Evolutionary conservation across 2,329 filamentous ascomycete genomes (phyloP), one percentile per base, ranked within the genome.

Genomic region (Curvularia eragrostidis): DNA sequence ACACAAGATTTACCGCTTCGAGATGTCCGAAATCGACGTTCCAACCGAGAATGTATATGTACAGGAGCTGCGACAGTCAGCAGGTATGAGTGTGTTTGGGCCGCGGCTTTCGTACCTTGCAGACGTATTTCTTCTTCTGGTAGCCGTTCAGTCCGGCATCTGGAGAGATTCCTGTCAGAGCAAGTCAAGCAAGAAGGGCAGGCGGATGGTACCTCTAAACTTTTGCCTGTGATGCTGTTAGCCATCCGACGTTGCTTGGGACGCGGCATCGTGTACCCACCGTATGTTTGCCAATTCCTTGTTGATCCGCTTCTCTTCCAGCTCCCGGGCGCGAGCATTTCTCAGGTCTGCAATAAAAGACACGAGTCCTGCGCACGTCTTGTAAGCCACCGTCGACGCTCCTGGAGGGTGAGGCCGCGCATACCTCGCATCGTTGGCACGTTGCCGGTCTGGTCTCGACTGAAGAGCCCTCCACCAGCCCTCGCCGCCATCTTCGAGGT

Each of bases 101-200:
- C 18, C 21, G 30, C 32, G 28, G 52, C 8, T 12, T 26, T 28
- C 15, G 23, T 80, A 87, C 85, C 83, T 99, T 99, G 91, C 95
- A 99, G 67, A 99, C 95, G 77, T 99, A 99, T 90, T 99, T 99
- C 86, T 99, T 99, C 84, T 96, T 97, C 83, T 97, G 93, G 76
- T 99, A 99, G 66, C 95, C 96, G 75, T 90, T 97, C 57, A 99
- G 82, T 74, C 85, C 95, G 64, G 93, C 93, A 77, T 95, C 91
- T 88, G 52, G 44, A 48, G 43, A 60, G 12, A 24, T 12, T 51
- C 34, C n/a, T 46, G 61, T 70, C 50, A 72, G 62, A 51, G 15
- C 36, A 56, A 38, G 38, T 54, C 43, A 52, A 53, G 23, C 28
- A 43, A 36, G 10, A 44, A 57, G 38, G 19, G 26, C 18, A 34